phyloP scores from a whole-genome alignment of 208 protist species.

The Trypanosoma grayi region DNA sequence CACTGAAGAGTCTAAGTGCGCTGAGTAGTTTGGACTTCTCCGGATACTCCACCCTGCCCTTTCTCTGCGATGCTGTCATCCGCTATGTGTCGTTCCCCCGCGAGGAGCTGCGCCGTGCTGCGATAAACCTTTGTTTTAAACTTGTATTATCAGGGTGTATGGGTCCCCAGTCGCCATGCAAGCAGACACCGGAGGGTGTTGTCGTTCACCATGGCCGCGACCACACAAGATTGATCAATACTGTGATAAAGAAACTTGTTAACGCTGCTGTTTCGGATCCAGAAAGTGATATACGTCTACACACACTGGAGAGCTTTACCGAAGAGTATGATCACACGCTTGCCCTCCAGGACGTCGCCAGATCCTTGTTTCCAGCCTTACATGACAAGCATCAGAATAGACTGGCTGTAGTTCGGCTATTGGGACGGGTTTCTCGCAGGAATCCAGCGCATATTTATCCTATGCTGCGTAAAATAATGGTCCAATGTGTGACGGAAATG shows the following conservation, averaged over 20 bases:
- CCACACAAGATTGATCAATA: constrained; percentile 79
- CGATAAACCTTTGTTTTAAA: constrained; percentile 88
- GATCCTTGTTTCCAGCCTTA: constrained; percentile 71
- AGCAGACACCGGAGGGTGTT: constrained; percentile 53
- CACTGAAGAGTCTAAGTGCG: constrained; percentile 62
- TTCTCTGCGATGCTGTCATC: constrained; percentile 79
- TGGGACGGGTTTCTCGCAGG: constrained; percentile 76
- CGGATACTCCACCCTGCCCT: constrained; percentile 85
- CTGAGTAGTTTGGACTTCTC: constrained; percentile 80
- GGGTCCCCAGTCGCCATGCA: constrained; percentile 57
- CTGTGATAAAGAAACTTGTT: constrained; percentile 71
- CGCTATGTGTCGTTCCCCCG: constrained; percentile 75
- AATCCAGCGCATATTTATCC: constrained; percentile 82
- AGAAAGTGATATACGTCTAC: constrained; percentile 86
- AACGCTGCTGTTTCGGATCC: constrained; percentile 85
- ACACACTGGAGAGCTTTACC: constrained; percentile 78
- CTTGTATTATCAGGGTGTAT: constrained; percentile 82
- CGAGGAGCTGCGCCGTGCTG: constrained; percentile 82
- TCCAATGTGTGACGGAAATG: constrained; percentile 83
- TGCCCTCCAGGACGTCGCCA: constrained; percentile 71
- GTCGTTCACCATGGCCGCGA: constrained; percentile 80
- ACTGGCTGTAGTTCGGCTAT: constrained; percentile 67
- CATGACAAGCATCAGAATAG: constrained; percentile 88
- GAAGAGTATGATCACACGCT: constrained; percentile 72
- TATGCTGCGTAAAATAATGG: constrained; percentile 79